Evolutionary conservation across 73 alveolate genomes (phyloP).

Genomic region (Tetrahymena borealis): DNA sequence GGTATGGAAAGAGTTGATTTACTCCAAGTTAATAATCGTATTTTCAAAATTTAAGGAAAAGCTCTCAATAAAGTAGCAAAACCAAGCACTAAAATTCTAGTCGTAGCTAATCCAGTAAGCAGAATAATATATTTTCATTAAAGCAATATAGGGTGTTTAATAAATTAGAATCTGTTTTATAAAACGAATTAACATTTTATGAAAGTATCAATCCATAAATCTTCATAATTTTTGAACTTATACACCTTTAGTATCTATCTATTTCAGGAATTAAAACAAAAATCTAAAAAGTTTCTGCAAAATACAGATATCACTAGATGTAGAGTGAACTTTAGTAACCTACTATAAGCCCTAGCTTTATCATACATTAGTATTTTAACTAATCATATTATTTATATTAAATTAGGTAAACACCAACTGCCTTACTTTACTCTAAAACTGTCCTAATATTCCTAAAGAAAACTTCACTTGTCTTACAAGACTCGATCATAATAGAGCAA

Average conservation of each 20-base stretch:
- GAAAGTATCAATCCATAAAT: not conserved
- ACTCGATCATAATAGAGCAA: constrained; percentile 77
- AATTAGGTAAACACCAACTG: constrained; percentile 66
- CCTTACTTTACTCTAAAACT: constrained; percentile 51
- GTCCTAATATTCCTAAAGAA: constrained; percentile 70
- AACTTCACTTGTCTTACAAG: constrained; percentile 67
- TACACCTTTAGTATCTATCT: too few species aligned
- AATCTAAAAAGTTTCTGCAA: too few species aligned
- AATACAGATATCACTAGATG: too few species aligned
- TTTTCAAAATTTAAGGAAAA: constrained; percentile 71
- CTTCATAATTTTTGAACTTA: too few species aligned
- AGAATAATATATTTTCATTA: not conserved
- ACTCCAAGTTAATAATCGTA: constrained; percentile 62
- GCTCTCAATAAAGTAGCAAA: constrained; percentile 70
- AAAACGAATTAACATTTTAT: not conserved
- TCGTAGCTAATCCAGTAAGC: constrained; percentile 82
- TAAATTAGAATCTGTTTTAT: not conserved
- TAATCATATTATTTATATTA: too few species aligned
- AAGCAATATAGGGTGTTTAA: not conserved
- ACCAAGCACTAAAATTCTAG: constrained; percentile 70
- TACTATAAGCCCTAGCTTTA: too few species aligned
- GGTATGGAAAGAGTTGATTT: constrained; percentile 91
- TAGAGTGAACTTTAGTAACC: too few species aligned
- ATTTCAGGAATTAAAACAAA: too few species aligned
- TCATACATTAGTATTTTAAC: too few species aligned